A percentile compares a stretch with the other conserved stretches of the same genome.
phyloP scores from a whole-genome alignment of 2,329 filamentous ascomycete species.

The Venturia asperata region DNA sequence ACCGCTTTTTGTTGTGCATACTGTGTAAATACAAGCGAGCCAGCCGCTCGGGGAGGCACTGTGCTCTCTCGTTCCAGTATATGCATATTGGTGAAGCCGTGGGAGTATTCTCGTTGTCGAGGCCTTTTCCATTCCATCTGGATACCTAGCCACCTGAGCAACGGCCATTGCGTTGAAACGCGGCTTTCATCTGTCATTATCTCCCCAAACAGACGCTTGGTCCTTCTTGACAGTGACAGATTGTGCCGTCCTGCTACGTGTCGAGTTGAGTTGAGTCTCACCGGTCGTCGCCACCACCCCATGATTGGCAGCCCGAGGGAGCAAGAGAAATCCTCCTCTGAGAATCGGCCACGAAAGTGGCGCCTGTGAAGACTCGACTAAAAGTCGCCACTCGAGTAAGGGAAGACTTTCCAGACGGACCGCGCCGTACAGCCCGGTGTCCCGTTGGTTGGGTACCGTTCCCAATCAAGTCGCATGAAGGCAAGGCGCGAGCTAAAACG shows the following conservation, averaged over 20 bases:
- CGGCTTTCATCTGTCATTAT: neutral
- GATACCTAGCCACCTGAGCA: neutral
- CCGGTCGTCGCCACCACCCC: neutral
- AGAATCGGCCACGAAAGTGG: neutral
- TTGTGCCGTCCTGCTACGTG: neutral
- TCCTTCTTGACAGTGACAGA: neutral
- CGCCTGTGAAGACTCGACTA: neutral
- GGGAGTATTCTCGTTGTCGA: neutral
- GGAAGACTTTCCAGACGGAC: neutral
- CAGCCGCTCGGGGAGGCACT: neutral
- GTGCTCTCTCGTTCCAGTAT: neutral
- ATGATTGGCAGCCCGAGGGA: neutral
- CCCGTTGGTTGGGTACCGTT: conserved; percentile 2
- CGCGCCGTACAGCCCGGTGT: neutral
- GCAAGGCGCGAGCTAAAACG: conserved; percentile 1
- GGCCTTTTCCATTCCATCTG: neutral
- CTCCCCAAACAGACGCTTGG: neutral
- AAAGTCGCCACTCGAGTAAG: neutral
- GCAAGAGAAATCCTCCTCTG: neutral
- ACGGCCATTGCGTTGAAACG: neutral
- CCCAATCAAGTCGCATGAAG: neutral
- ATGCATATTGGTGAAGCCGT: neutral
- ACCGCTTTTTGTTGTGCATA: neutral
- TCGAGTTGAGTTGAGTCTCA: neutral
- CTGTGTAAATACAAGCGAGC: neutral